Evolutionary conservation across 495 filamentous ascomycete genomes (phyloP).

Genomic region (Endocarpon pusillum): DNA sequence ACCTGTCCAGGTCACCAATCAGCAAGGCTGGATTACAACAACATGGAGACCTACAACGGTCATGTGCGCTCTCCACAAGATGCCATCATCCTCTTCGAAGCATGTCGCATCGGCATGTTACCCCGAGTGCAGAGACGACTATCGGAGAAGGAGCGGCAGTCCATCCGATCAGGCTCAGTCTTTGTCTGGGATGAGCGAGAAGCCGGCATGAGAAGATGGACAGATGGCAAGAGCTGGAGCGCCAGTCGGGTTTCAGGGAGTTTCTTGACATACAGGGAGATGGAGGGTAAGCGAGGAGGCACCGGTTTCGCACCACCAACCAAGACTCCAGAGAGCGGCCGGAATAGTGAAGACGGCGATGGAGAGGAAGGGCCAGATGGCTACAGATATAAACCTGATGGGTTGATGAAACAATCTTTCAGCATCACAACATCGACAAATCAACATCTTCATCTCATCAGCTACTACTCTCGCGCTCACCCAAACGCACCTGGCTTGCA

Average conservation of each 20-base stretch:
- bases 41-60: slow-evolving; percentile 93
- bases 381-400: slow-evolving; percentile 92
- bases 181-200: slow-evolving; percentile 99
- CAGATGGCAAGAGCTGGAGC: slow-evolving; percentile 98
- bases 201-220: slow-evolving; percentile 97
- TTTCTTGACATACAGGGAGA: slow-evolving; percentile 93
- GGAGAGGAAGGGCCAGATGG: slow-evolving; percentile 79
- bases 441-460: slow-evolving; percentile 91
- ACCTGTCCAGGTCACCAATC: slow-evolving; percentile 1
- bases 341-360: slow-evolving; percentile 63
- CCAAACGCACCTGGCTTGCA: slow-evolving; percentile 47
- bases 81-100: slow-evolving; percentile 94
- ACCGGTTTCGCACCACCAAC: slow-evolving; percentile 37
- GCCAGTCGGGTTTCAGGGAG: slow-evolving; percentile 93
- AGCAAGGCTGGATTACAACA: slow-evolving; percentile 6
- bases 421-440: slow-evolving; percentile 85
- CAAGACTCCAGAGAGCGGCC: slow-evolving; percentile 64
- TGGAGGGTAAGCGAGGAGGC: slow-evolving; percentile 86
- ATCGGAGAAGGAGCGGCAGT: slow-evolving; percentile 92
- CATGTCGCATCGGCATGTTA: slow-evolving; percentile 74
- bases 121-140: slow-evolving; percentile 83
- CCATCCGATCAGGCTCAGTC: slow-evolving; percentile 86
- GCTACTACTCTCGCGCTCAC: slow-evolving; percentile 75
- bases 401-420: slow-evolving; percentile 98
- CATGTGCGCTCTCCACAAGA: slow-evolving; percentile 82